Evolutionary conservation across 371 early-diverging fungal genomes (phyloP).

Genomic region (Apophysomyces elegans): DNA sequence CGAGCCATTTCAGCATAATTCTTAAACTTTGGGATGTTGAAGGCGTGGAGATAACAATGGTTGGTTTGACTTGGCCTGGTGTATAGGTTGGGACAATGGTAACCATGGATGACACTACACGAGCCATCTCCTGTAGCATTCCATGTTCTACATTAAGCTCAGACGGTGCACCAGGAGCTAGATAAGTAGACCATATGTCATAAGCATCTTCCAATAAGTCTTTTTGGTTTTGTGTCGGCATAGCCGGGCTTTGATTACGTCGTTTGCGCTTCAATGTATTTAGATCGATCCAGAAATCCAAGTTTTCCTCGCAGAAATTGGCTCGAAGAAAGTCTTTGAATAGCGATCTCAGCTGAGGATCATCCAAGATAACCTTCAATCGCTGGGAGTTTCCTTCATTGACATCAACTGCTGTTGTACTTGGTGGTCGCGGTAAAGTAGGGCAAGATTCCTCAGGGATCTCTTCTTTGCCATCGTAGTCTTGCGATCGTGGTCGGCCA

Average conservation of each 20-base stretch:
- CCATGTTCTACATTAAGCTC: conserved; percentile 66
- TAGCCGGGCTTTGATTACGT: conserved; percentile 41
- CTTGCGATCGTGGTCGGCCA: background rate
- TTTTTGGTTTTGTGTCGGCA: conserved; percentile 36
- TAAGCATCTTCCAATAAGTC: conserved; percentile 63
- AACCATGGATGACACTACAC: conserved; percentile 49
- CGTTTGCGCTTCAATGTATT: conserved; percentile 42
- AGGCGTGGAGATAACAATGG: conserved; percentile 43
- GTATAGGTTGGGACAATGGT: conserved; percentile 46
- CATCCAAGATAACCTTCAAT: conserved; percentile 66
- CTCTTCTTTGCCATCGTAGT: background rate
- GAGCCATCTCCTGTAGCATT: conserved; percentile 50
- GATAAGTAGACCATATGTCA: conserved; percentile 64
- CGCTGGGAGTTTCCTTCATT: conserved; percentile 27
- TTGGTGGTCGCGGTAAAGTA: background rate
- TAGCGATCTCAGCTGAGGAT: conserved; percentile 57
- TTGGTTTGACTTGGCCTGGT: conserved; percentile 40
- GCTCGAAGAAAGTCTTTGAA: conserved; percentile 69
- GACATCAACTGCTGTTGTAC: conserved; percentile 13
- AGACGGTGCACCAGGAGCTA: conserved; percentile 55
- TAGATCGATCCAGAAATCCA: conserved; percentile 71
- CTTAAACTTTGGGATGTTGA: conserved; percentile 44
- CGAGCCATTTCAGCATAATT: conserved; percentile 62
- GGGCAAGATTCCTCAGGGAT: background rate
- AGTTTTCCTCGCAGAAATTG: conserved; percentile 76